Evolutionary conservation across 2,329 filamentous ascomycete species (phyloP).

Genomic region (Phialocephala subalpina): DNA sequence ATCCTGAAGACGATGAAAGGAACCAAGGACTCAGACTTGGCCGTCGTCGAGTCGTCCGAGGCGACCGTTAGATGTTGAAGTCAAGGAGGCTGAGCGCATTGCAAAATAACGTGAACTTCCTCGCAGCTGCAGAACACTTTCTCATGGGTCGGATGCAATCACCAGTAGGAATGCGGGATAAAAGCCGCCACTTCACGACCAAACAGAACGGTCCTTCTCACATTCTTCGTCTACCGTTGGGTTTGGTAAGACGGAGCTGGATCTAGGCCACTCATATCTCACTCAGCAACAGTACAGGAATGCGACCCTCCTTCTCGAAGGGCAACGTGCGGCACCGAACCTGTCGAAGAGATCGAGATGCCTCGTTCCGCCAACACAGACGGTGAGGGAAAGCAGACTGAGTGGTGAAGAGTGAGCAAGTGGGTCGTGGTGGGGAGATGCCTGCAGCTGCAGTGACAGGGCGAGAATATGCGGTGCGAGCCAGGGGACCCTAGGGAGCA

Average conservation of each 20-base stretch:
- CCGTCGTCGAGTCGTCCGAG: conserved; percentile 5
- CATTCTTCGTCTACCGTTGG: conserved; percentile 15
- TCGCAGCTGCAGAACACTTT: not conserved
- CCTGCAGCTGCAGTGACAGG: not conserved
- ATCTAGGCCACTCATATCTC: conserved; percentile 5
- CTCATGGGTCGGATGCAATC: conserved; percentile 14
- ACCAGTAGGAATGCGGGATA: conserved; percentile 19
- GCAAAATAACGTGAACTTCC: conserved; percentile 18
- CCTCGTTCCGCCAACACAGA: conserved; percentile 1
- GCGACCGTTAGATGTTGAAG: conserved; percentile 16
- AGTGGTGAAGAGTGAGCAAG: conserved; percentile 4
- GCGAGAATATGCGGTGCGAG: not conserved
- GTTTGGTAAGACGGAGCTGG: conserved; percentile 9
- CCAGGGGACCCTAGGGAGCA: not conserved
- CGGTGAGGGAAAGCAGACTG: conserved; percentile 6
- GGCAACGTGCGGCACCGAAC: not conserved
- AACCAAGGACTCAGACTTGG: not conserved
- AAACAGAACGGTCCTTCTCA: not conserved
- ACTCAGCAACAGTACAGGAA: conserved; percentile 9
- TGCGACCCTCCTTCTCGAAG: conserved; percentile 14
- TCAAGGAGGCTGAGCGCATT: conserved; percentile 23
- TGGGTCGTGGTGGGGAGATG: conserved; percentile 1
- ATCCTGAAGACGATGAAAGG: conserved; percentile 29
- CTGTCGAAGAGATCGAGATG: not conserved
- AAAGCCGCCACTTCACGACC: conserved; percentile 12